Evolutionary conservation across 2,329 filamentous ascomycete species (phyloP), one percentile per base, ranked within the genome.

Genomic region (Chaetomiaceae sp.): DNA sequence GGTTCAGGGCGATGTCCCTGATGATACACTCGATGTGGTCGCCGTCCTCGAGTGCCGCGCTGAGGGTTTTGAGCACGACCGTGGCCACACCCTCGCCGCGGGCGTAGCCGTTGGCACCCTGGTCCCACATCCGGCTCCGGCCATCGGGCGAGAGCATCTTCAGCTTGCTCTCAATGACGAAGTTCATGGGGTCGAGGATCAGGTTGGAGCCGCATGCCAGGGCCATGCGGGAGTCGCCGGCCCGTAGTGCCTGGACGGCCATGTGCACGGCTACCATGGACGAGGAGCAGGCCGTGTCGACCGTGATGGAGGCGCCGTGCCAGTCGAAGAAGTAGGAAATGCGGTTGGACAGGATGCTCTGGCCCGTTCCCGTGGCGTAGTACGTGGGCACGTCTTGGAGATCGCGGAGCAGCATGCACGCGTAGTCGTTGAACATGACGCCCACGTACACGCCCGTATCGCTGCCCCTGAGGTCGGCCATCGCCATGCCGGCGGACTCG

Each of bases 41-140:
- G 0, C 73, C 72, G n/a, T 46, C 34, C 16, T 5, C n/a, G 21
- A 81, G 49, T 0, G 78, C 79, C 30, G 67, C 66, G 5, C 66
- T 66, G 9, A 69, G 59, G 2, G 55, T 66, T 60, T 80, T 81
- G 1, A 81, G 50, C 0, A 78, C 52, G 0, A 81, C 30, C 3
- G 69, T 66, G 1, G 66, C 72, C 12, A 73, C 58, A 3, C 76
- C 78, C 54, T 81, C 77, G 2, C 75, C 77, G 13, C 77, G 67
- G 2, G 68, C 74, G 55, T 80, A 82, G 0, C 78, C 79, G 48
- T 76, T 67, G 0, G 73, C 78, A 8, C 60, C 58, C 1, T 60
- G 58, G 54, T 79, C 76, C 60, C 71, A 78, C 53, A 67, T 68
- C 17, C 66, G 63, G 23, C 65, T 73, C 34, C 62, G 63, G 0